Conservation (phyloP, 495 filamentous ascomycete species). For the Rhypophila decipiens region DNA sequence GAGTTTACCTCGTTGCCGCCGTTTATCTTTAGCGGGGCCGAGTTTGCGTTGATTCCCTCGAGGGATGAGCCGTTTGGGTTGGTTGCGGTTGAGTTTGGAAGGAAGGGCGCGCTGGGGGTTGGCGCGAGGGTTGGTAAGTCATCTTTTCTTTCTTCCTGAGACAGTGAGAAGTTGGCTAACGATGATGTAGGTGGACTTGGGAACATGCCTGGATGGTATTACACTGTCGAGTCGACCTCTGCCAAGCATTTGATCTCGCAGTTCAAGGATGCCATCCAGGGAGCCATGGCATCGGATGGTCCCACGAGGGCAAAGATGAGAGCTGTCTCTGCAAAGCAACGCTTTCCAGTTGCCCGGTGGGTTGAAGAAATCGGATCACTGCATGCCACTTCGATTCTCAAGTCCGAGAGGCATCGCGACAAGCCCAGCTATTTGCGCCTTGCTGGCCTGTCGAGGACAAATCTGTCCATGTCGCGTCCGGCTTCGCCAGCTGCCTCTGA, state of each 20-base stretch:
- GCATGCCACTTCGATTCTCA: constrained; percentile 41
- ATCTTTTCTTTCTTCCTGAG: too few species aligned
- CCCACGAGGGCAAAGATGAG: constrained; percentile 60
- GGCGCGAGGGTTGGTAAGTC: constrained; percentile 54
- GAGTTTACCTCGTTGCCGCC: constrained; percentile 67
- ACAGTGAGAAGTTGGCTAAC: too few species aligned
- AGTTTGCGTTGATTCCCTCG: constrained; percentile 70
- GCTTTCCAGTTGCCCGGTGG: constrained; percentile 64
- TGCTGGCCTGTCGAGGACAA: neutral
- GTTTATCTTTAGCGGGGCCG: constrained; percentile 67
- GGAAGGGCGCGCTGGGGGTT: constrained; percentile 68
- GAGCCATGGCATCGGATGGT: constrained; percentile 51
- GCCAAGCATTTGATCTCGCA: constrained; percentile 61
- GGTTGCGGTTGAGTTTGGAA: constrained; percentile 69
- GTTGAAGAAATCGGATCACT: constrained; percentile 52
- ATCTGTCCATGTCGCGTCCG: neutral
- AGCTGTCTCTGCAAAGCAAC: constrained; percentile 61
- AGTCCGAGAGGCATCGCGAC: constrained; percentile 8
- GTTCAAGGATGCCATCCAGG: constrained; percentile 60
- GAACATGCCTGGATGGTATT: constrained; percentile 70
- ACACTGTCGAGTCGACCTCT: constrained; percentile 57
- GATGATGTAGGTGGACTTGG: constrained; percentile 66
- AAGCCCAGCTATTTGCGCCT: neutral
- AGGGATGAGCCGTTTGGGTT: constrained; percentile 72
- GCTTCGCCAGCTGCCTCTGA: too few species aligned